Percentiles rank a stretch among this genome's conserved stretches.
phyloP scores from a whole-genome alignment of 2,329 filamentous ascomycete genomes.

The Madurella mycetomatis region DNA sequence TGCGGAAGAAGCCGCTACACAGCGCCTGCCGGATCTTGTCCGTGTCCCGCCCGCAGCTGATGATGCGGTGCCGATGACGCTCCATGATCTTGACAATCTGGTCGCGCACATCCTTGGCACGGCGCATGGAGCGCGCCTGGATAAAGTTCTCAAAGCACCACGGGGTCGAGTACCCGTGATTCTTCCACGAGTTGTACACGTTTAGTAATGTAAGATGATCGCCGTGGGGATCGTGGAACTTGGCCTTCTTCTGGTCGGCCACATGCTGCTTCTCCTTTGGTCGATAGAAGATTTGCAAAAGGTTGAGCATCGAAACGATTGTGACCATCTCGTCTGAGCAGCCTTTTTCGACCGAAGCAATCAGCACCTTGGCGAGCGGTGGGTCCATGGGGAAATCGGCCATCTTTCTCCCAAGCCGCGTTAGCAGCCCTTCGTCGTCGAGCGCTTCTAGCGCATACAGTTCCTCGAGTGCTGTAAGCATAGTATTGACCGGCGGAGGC shows the following conservation, averaged over 20 bases:
- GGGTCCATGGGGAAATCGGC: constrained; percentile 98
- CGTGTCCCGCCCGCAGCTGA: constrained; percentile 84
- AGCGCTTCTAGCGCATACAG: constrained; percentile 87
- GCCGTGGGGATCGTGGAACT: constrained; percentile 92
- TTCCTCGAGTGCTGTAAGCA: constrained; percentile 93
- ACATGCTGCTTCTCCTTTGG: constrained; percentile 96
- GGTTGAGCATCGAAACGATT: constrained; percentile 91
- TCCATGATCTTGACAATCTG: constrained; percentile 94
- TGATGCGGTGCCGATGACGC: constrained; percentile 75
- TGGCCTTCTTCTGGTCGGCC: constrained; percentile 95
- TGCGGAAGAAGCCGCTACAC: constrained; percentile 93
- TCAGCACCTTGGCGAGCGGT: constrained; percentile 81
- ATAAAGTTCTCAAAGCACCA: constrained; percentile 99
- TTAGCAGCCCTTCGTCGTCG: constrained; percentile 92
- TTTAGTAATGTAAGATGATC: constrained; percentile 95
- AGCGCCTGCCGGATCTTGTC: constrained; percentile 82
- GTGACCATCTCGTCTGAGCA: constrained; percentile 93
- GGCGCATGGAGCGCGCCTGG: constrained; percentile 81
- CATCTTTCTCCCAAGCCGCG: constrained; percentile 91
- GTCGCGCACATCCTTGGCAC: constrained; percentile 86
- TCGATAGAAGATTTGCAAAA: constrained; percentile 84
- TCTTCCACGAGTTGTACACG: constrained; percentile 96
- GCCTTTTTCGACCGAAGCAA: constrained; percentile 77
- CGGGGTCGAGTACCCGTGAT: constrained; percentile 71
- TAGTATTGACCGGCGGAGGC: constrained; percentile 92